Base-by-base conservation (phyloP, 345 rosid species). In the Isatis tinctoria region DNA sequence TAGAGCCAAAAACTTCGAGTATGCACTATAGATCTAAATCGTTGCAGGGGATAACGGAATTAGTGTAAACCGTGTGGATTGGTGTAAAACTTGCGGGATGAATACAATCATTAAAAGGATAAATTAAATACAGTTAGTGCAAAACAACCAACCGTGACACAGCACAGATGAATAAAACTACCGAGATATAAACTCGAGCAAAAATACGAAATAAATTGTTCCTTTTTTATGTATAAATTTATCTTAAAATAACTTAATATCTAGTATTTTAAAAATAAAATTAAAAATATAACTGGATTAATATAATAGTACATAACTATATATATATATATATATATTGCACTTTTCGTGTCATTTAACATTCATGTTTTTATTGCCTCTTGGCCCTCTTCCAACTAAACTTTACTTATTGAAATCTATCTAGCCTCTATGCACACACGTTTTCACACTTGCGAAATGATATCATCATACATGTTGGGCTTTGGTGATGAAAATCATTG, bases 21-120 rank as follows among this genome's bases (percentile, higher is more conserved):
- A 65, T 72, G 69, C 62, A 51, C 54, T 61, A 52, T 62, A 40
- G 45, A 63, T 41, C 32, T 39, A 30, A 39, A 40, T 61, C 11
- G 39, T 51, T 63, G 27, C 22, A 49, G 43, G 60, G 10, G 36
- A 51, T 12, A 27, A 60, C 49, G 48, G 48, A 37, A 60, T 14
- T 47, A 35, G 17, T 52, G 11, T 51, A 10, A 51, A 51, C 5
- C 30, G 22, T 51, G 56, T 20, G 54, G 27, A 20, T 20, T 4
- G 20, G 68, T 71, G 52, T 61, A 27, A 48, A 49, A 17, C 69
- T 40, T 44, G 30, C 65, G 20, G 71, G 33, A 65, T 63, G 7
- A 13, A 72, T 28, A 27, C 57, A 27, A 30, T 59, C 36, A 4
- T 1, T 11, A 12, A 36, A 36, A 33, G 56, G 10, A 8, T 8